A percentile compares a stretch with the other conserved stretches of the same genome.
Evolutionary conservation across 2,329 filamentous ascomycete genomes (phyloP).

Genomic region (Xylaria multiplex): DNA sequence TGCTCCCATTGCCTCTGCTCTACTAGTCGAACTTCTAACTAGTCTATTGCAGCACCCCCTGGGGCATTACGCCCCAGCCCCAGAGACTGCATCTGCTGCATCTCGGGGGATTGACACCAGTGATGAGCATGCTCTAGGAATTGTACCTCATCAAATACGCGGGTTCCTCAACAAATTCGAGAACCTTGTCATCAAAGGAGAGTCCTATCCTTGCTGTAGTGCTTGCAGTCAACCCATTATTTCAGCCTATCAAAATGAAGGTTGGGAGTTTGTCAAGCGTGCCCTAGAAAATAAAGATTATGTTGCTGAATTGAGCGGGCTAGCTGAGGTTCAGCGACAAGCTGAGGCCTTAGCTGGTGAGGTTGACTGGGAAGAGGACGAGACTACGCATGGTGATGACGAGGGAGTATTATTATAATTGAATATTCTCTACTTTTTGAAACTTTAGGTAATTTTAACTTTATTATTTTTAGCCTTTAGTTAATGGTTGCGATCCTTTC

Average conservation of each 20-base stretch:
- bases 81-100: slow-evolving; percentile 53
- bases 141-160: slow-evolving; percentile 82
- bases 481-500: no score
- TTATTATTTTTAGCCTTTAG: no score
- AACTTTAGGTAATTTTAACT: no score
- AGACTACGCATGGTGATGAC: slow-evolving; percentile 43
- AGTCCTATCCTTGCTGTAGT: slow-evolving; percentile 82
- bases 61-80: slow-evolving; percentile 70
- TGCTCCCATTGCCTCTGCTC: slow-evolving; percentile 88
- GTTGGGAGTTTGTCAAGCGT: slow-evolving; percentile 80
- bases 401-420: slow-evolving; percentile 50
- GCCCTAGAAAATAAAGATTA: slow-evolving; percentile 81
- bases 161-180: slow-evolving; percentile 80
- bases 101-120: slow-evolving; percentile 61
- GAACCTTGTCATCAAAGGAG: slow-evolving; percentile 76
- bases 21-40: slow-evolving; percentile 89
- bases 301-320: slow-evolving; percentile 72
- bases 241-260: slow-evolving; percentile 71
- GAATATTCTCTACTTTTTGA: slow-evolving; percentile 32
- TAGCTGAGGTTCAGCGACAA: slow-evolving; percentile 50
- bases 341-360: slow-evolving; percentile 46
- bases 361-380: slow-evolving; percentile 50
- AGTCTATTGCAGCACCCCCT: slow-evolving; percentile 88
- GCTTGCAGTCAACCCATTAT: slow-evolving; percentile 79
- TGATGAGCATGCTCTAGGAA: slow-evolving; percentile 68